These are phyloP conservation scores for Arctostaphylos glauca DNA, from an alignment of 148 eudicot genomes.

Conservation along the genomic window DNA sequence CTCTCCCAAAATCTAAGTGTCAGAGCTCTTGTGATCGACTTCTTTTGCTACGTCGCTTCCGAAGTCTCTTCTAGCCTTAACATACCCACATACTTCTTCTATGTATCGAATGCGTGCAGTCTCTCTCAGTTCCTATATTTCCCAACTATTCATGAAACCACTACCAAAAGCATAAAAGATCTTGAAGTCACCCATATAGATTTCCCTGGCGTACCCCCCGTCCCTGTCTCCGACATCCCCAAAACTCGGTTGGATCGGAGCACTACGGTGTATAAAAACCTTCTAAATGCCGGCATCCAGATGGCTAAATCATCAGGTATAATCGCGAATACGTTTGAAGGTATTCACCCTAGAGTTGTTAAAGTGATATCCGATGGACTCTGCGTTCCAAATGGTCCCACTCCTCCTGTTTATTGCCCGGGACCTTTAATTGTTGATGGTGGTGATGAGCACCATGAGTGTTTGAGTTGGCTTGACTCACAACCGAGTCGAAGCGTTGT, in stretches of 20 bases:
- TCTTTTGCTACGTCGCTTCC: slow-evolving; percentile 26
- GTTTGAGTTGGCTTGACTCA: slow-evolving; percentile 28
- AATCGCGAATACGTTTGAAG: slow-evolving; percentile 25
- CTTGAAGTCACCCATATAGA: background rate
- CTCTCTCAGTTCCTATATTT: slow-evolving; percentile 20
- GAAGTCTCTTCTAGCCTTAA: background rate
- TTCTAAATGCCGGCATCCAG: slow-evolving; percentile 3
- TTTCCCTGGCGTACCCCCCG: slow-evolving; percentile 18
- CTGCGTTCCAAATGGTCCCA: slow-evolving; percentile 21
- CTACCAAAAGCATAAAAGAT: slow-evolving; percentile 15
- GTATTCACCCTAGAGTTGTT: slow-evolving; percentile 20
- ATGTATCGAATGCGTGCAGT: slow-evolving; percentile 23
- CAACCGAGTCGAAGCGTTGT: slow-evolving; percentile 32
- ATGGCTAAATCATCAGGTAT: slow-evolving; percentile 23
- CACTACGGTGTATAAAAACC: background rate
- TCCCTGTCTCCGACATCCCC: slow-evolving; percentile 19
- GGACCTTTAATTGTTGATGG: slow-evolving; percentile 24
- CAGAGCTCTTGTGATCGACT: slow-evolving; percentile 21
- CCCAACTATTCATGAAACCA: slow-evolving; percentile 14
- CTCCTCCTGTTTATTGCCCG: slow-evolving; percentile 26
- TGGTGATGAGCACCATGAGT: slow-evolving; percentile 8
- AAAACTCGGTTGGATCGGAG: slow-evolving; percentile 11
- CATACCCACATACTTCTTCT: slow-evolving; percentile 27
- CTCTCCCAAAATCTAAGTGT: slow-evolving; percentile 15
- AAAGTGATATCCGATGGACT: slow-evolving; percentile 18